phyloP scores from a whole-genome alignment of 2,329 filamentous ascomycete species.

The Botrytis pseudocinerea region DNA sequence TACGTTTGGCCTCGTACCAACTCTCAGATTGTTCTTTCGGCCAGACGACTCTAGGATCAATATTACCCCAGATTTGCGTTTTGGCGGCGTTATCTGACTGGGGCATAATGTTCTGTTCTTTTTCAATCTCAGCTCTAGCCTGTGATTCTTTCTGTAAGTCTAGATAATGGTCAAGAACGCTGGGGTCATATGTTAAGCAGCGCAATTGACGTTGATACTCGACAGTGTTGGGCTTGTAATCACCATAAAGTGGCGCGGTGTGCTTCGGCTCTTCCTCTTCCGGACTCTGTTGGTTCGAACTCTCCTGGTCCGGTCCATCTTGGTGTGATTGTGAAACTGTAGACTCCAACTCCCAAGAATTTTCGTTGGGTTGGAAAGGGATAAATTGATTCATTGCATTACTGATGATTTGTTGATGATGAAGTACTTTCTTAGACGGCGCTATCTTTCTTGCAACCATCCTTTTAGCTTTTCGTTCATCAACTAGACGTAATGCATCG shows the following conservation, averaged over 20 bases:
- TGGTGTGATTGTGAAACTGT: background rate
- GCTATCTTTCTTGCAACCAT: background rate
- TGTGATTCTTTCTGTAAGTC: slow-evolving; percentile 13
- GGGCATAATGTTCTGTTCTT: slow-evolving; percentile 21
- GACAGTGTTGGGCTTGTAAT: slow-evolving; percentile 19
- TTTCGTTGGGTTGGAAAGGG: background rate
- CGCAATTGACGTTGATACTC: slow-evolving; percentile 22
- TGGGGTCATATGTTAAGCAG: slow-evolving; percentile 21
- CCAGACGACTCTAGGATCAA: slow-evolving; percentile 55
- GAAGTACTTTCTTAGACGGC: background rate
- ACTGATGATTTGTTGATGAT: background rate
- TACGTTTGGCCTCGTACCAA: slow-evolving; percentile 51
- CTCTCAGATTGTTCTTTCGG: slow-evolving; percentile 46
- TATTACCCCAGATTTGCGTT: slow-evolving; percentile 46
- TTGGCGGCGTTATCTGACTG: slow-evolving; percentile 17
- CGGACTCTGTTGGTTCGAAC: background rate
- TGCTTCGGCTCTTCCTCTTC: background rate
- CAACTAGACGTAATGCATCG: background rate
- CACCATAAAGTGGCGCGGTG: slow-evolving; percentile 15
- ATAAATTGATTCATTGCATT: background rate
- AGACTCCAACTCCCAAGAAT: background rate
- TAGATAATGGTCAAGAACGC: slow-evolving; percentile 23
- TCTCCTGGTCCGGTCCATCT: background rate
- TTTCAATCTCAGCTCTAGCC: slow-evolving; percentile 12
- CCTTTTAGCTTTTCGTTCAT: background rate